phyloP scores from a whole-genome alignment of 169 alveolate genomes.

The Eimeria sp. region DNA sequence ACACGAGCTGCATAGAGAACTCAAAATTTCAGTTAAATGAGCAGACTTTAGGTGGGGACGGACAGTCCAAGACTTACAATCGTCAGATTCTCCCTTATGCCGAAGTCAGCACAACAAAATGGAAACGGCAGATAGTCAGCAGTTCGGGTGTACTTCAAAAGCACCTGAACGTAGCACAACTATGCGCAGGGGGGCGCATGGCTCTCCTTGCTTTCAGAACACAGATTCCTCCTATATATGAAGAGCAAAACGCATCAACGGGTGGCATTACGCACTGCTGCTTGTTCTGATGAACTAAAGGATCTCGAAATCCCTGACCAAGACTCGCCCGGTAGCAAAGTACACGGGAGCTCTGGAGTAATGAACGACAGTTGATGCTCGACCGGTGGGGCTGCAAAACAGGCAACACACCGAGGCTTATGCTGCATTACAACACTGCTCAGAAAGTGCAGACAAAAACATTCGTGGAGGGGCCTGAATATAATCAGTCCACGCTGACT shows the following conservation, averaged over 20 bases:
- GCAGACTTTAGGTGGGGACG: background rate
- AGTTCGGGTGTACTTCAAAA: constrained; percentile 68
- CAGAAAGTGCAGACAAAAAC: background rate
- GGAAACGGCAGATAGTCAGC: constrained; percentile 42
- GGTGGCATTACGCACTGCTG: constrained; percentile 22
- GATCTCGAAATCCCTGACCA: constrained; percentile 65
- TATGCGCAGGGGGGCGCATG: background rate
- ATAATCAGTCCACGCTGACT: background rate
- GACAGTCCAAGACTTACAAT: background rate
- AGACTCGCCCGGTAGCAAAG: constrained; percentile 66
- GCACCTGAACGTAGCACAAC: constrained; percentile 49
- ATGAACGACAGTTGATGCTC: constrained; percentile 16
- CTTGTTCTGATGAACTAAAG: constrained; percentile 4
- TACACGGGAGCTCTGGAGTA: constrained; percentile 61
- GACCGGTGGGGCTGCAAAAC: background rate
- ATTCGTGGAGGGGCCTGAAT: background rate
- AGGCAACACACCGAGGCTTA: background rate
- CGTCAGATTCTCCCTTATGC: constrained; percentile 51
- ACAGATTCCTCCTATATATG: background rate
- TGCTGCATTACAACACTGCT: background rate
- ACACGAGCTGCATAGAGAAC: background rate
- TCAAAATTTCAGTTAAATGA: background rate
- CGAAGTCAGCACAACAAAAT: constrained; percentile 40
- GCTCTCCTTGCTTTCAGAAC: background rate
- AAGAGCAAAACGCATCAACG: background rate